phyloP scores from a whole-genome alignment of 805 yeast genomes.

The Phaffomyces thermotolerans region DNA sequence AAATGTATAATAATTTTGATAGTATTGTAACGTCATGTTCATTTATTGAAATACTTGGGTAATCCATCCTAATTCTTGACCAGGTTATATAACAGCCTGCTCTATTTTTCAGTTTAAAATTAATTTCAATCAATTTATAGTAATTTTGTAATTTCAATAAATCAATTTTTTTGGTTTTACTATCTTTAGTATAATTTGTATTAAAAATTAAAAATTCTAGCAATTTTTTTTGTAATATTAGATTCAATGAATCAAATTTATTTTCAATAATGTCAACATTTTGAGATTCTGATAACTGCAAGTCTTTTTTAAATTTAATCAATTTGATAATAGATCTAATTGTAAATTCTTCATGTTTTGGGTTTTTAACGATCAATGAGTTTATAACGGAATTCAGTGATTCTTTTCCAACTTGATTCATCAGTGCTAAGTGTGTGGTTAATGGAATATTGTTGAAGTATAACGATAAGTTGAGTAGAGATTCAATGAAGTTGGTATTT shows the following conservation, averaged over 20 bases:
- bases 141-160: background rate
- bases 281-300: conserved; percentile 12
- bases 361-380: conserved; percentile 14
- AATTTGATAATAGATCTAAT: conserved; percentile 15
- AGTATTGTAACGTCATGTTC: conserved; percentile 15
- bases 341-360: conserved; percentile 15
- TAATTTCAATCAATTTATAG: conserved; percentile 13
- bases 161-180: background rate
- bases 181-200: conserved; percentile 2
- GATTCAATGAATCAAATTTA: conserved; percentile 6
- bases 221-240: conserved; percentile 7
- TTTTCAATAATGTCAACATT: conserved; percentile 11
- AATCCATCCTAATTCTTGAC: conserved; percentile 11
- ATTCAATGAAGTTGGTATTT: background rate
- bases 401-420: background rate
- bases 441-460: background rate
- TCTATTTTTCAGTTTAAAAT: conserved; percentile 11
- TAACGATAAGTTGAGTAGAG: background rate
- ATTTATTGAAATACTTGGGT: conserved; percentile 7
- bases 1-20: conserved; percentile 9
- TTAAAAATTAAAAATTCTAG: conserved; percentile 6
- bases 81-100: conserved; percentile 19
- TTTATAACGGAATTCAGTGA: conserved; percentile 3
- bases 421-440: background rate
- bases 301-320: conserved; percentile 2